Base-by-base conservation (phyloP, 352 stramenopile species). In the Globisporangium solare region DNA sequence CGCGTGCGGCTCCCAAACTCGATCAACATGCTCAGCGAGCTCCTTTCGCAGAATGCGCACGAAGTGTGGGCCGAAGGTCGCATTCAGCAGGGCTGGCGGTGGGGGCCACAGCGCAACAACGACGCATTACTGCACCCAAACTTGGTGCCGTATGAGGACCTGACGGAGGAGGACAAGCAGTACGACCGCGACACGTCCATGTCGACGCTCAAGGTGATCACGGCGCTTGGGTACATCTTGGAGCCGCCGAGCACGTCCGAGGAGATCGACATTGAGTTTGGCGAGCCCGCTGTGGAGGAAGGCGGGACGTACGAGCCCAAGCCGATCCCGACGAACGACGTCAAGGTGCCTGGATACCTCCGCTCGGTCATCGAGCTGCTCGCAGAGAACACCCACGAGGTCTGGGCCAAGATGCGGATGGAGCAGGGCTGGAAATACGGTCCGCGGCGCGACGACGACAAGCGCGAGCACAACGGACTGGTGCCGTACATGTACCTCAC, bases 381-480 rank as follows among this genome's bases (percentile, higher is more conserved):
- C 6, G 69, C 82, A 22, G 77, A 92, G 60, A 92, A 92, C 52
- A 92, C 82, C 0, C 82, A 92, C 64, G 82, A 92, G 53, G 79
- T 90, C 51, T 92, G 82, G 82, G 79, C 82, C 11, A 71, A 85
- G 61, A 92, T 89, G 78, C 77, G 82, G 37, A 88, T 92, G 79
- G 66, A 62, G 55, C 79, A 92, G 56, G 79, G 79, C 40, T 92
- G 82, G 82, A 86, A 82, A 60, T 92, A 78, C 47, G 82, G 82
- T 8, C 79, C 79, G 3, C 67, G 73, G 12, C 74, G 79, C 15
- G 67, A 92, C 41, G 82, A 92, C 49, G 52, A 60, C 21, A 89
- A 84, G 64, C 75, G 74, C 50, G 74, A 87, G 56, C 82, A 92
- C 66, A 86, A 90, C 35, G 77, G 77, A 17, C 62, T 92, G 6